Percentiles rank a stretch among this genome's conserved stretches.
Evolutionary conservation across 2,329 filamentous ascomycete genomes (phyloP).

Genomic region (Arthrinium phaeospermum): DNA sequence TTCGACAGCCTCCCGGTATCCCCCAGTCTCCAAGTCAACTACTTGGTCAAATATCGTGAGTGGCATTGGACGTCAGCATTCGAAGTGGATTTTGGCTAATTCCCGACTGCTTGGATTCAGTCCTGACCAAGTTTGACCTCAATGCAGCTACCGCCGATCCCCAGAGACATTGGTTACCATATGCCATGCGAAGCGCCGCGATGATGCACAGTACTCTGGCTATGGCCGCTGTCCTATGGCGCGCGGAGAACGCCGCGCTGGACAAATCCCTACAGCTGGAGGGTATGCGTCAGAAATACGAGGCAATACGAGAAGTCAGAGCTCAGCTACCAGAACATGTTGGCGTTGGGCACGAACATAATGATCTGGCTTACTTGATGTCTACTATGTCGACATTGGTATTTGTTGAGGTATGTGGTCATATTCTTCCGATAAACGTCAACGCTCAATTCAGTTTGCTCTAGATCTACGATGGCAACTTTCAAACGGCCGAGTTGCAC

Average conservation of each 20-base stretch:
- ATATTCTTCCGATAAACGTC: too few relatives aligned
- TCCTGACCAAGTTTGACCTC: conserved; percentile 18
- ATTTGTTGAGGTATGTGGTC: conserved; percentile 20
- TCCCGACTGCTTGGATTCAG: background rate
- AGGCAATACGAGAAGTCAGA: conserved; percentile 23
- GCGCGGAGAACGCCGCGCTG: conserved; percentile 20
- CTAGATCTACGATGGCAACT: conserved; percentile 20
- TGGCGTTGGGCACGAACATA: background rate
- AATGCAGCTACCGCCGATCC: conserved; percentile 15
- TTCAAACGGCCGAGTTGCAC: conserved; percentile 18
- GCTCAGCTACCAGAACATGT: background rate
- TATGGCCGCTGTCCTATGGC: conserved; percentile 23
- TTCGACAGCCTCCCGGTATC: conserved; percentile 18
- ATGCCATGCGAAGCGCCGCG: conserved; percentile 23
- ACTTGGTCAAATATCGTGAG: conserved; percentile 23
- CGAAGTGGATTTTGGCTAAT: background rate
- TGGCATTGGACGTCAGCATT: background rate
- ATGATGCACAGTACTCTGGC: conserved; percentile 26
- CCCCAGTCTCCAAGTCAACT: conserved; percentile 16
- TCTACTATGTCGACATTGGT: conserved; percentile 24
- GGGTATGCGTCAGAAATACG: conserved; percentile 24
- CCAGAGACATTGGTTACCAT: conserved; percentile 22
- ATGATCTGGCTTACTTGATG: conserved; percentile 18
- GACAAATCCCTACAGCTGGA: conserved; percentile 21
- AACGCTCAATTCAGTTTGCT: background rate